Evolutionary conservation across 176 grass and related monocot genomes (phyloP).

Genomic region (Bromus sterilis): DNA sequence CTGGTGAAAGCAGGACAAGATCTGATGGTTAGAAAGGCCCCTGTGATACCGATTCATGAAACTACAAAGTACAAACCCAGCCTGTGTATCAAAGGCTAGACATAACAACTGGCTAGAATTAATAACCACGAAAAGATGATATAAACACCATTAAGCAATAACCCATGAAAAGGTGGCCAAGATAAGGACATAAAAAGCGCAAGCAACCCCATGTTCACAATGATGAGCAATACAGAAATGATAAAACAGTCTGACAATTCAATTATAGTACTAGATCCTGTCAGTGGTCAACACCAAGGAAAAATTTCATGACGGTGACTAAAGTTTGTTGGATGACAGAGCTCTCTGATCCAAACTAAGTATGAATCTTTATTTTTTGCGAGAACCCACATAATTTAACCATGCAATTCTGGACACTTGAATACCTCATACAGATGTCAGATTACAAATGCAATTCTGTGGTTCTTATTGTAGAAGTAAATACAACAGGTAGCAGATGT

Average conservation of each 20-base stretch:
- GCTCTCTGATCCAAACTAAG: not conserved
- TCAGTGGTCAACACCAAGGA: not conserved
- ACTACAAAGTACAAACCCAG: not conserved
- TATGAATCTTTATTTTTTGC: not conserved
- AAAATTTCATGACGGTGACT: not conserved
- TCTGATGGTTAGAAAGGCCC: not conserved
- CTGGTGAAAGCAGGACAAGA: conserved; percentile 16
- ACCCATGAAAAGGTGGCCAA: not conserved
- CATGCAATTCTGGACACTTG: not conserved
- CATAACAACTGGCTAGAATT: not conserved
- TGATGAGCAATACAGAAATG: not conserved
- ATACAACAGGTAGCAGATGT: not conserved
- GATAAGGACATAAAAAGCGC: not conserved
- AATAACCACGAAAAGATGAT: not conserved
- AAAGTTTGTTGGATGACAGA: not conserved
- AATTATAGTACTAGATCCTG: not conserved
- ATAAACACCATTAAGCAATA: not conserved
- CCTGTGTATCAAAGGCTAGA: not conserved
- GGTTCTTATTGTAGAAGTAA: not conserved
- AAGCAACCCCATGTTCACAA: not conserved
- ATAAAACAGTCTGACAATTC: not conserved
- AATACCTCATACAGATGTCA: not conserved
- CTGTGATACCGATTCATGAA: not conserved
- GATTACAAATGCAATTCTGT: not conserved
- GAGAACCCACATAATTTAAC: not conserved